Evolutionary conservation across 2,329 filamentous ascomycete species (phyloP).

Genomic region (Nothopassalora personata): DNA sequence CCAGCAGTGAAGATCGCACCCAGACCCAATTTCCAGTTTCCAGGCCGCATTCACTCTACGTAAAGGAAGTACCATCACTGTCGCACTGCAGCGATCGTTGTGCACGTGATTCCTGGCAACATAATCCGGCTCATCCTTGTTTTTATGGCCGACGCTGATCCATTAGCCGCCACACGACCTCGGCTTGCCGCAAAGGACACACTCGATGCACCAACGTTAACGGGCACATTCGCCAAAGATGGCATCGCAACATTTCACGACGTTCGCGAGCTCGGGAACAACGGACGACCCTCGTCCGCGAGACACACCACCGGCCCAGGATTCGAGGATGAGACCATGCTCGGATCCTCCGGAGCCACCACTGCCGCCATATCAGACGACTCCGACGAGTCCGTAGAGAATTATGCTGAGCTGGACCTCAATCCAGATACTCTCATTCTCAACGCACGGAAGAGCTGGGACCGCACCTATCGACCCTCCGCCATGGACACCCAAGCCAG

Average conservation of each 20-base stretch:
- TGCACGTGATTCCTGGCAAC: not conserved
- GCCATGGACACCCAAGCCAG: constrained; percentile 5
- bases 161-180: not conserved
- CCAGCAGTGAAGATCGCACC: not conserved
- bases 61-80: not conserved
- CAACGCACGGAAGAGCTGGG: constrained; percentile 30
- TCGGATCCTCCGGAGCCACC: constrained; percentile 3
- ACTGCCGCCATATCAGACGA: constrained; percentile 6
- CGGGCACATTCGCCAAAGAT: constrained; percentile 16
- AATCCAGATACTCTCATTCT: constrained; percentile 35
- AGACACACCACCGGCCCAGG: not conserved
- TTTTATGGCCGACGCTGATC: not conserved
- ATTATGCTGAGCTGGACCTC: constrained; percentile 36
- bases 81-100: not conserved
- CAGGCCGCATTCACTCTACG: not conserved
- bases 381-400: constrained; percentile 37
- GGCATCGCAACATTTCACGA: constrained; percentile 16
- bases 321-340: constrained; percentile 1
- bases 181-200: constrained; percentile 14
- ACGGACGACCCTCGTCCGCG: not conserved
- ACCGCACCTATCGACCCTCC: constrained; percentile 17
- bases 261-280: not conserved
- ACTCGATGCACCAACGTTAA: constrained; percentile 17
- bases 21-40: not conserved
- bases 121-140: not conserved